Base-by-base conservation (phyloP, 345 rosid genomes). In the Citrus unshiu region DNA sequence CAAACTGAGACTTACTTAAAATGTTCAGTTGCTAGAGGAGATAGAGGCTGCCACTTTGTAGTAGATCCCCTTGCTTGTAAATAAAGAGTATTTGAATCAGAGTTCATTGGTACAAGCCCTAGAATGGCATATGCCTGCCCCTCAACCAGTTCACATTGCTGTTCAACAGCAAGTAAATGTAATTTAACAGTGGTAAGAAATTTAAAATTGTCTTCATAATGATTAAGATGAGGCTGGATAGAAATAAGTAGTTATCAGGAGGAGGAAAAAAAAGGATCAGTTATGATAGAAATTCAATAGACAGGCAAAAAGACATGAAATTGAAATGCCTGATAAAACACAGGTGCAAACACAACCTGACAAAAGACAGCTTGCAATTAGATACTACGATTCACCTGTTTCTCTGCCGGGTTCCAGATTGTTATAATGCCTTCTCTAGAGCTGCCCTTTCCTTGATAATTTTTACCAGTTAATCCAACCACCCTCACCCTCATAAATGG, bases 351-450 rank as follows among this genome's bases (percentile, higher is more conserved):
- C 16, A 68, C 46, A 68, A 7, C 43, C 9, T 9, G 27, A 77
- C 54, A 80, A 25, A 73, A 66, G 40, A 37, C 2, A 37, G 32
- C 19, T 56, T 29, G 62, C 34, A 25, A 73, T 46, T 72, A 49
- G 10, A 68, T 62, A 19, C 10, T n/a, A 18, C 34, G 14, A 58
- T 73, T 79, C 72, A 92, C 99, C 97, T 91, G 98, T 84, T 83
- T 87, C 83, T 93, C 97, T 9, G 97, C 90, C 10, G 99, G 99
- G 80, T 88, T 89, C 99, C 99, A 96, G 83, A 94, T 90, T 63
- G 98, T 92, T 86, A 96, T 83, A 46, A 94, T 84, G 73, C 95
- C 98, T 85, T 91, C 92, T 83, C 86, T 90, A 54, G 86, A 77
- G 62, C 80, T 73, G 43, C 66, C 75, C 62, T 86, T 81, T 72